Conservation (phyloP, 2,329 filamentous ascomycete genomes). For the Madurella mycetomatis region DNA sequence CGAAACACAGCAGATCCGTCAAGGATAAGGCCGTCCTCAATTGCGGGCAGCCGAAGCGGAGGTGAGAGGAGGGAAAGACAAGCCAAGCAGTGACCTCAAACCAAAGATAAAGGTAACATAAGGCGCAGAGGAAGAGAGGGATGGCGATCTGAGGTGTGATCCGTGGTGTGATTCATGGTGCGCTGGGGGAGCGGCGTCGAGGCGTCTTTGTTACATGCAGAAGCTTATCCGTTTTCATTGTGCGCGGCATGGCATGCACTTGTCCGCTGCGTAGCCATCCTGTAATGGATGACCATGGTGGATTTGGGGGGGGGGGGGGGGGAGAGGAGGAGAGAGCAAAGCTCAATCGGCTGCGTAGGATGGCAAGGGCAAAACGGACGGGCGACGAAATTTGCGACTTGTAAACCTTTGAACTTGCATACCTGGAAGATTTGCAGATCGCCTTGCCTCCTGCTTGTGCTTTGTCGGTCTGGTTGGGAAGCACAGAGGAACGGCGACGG, state of each 20-base stretch:
- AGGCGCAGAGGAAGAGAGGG: background rate
- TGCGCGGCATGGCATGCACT: slow-evolving; percentile 14
- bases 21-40: background rate
- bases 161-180: slow-evolving; percentile 1
- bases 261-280: slow-evolving; percentile 1
- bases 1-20: slow-evolving; percentile 15
- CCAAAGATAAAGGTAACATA: background rate
- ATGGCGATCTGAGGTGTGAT: background rate
- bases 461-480: slow-evolving; percentile 1
- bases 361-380: background rate
- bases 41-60: background rate
- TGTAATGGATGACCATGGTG: slow-evolving; percentile 9
- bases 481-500: slow-evolving; percentile 5
- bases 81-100: background rate
- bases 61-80: background rate
- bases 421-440: too few species aligned
- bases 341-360: background rate
- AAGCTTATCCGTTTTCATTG: slow-evolving; percentile 21
- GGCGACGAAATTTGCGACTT: background rate
- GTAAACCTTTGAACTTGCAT: too few species aligned
- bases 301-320: background rate
- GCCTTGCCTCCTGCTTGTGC: background rate
- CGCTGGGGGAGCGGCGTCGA: background rate
- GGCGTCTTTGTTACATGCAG: slow-evolving; percentile 22
- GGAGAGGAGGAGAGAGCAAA: background rate